Evolutionary conservation across 495 filamentous ascomycete genomes (phyloP).

Genomic region (Penicillium canescens): DNA sequence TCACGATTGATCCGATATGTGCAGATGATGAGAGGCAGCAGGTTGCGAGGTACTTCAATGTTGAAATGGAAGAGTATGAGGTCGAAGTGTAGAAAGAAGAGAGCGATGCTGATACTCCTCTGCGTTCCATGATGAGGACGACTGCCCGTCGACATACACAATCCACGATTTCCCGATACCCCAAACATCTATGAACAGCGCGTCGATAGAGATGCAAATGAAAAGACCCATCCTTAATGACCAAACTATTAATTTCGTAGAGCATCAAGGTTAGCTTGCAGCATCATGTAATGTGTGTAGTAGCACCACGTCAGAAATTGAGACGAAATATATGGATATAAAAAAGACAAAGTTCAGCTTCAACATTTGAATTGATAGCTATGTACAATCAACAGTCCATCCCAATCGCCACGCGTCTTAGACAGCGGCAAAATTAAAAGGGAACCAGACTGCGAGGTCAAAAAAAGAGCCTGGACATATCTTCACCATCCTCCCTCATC

Average conservation of each 20-base stretch:
- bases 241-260: background rate
- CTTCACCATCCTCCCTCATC: background rate
- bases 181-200: slow-evolving; percentile 5
- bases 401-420: background rate
- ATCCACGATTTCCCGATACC: slow-evolving; percentile 5
- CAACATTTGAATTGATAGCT: slow-evolving; percentile 24
- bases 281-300: background rate
- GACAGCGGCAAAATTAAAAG: slow-evolving; percentile 1
- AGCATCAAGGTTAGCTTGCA: background rate
- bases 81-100: slow-evolving; percentile 29
- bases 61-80: slow-evolving; percentile 72
- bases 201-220: background rate
- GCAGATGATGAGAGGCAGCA: slow-evolving; percentile 68
- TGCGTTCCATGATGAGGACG: background rate
- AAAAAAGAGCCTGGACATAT: background rate
- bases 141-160: background rate
- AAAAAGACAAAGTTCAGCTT: slow-evolving; percentile 15
- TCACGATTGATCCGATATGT: slow-evolving; percentile 81
- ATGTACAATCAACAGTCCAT: slow-evolving; percentile 25
- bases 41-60: slow-evolving; percentile 67
- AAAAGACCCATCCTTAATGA: background rate
- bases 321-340: too few species aligned
- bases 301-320: too few species aligned
- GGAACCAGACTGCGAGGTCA: background rate
- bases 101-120: background rate